Conservation (phyloP, 768 basidiomycete genomes). For the Fistulinella prunicolor region DNA sequence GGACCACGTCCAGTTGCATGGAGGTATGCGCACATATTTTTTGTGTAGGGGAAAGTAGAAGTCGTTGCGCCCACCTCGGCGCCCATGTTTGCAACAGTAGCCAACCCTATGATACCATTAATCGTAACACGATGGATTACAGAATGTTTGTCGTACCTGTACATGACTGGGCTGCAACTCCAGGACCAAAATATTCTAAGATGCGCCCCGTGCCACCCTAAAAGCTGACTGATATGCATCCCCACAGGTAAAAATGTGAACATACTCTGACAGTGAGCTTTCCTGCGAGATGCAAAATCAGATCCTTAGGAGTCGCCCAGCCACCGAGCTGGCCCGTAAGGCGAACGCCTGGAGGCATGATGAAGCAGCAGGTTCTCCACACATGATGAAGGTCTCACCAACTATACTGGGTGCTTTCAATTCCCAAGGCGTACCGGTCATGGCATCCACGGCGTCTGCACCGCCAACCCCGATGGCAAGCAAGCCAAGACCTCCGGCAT, state of each 20-base stretch:
- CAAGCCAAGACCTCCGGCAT: conserved; percentile 94
- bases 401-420: conserved; percentile 85
- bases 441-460: conserved; percentile 96
- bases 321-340: conserved; percentile 83
- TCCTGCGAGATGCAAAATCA: conserved; percentile 92
- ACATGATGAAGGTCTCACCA: conserved; percentile 43
- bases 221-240: conserved; percentile 2
- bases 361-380: not conserved
- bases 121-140: not conserved
- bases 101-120: conserved; percentile 53
- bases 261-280: conserved; percentile 88
- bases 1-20: conserved; percentile 84
- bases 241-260: conserved; percentile 6
- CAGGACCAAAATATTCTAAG: conserved; percentile 95
- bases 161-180: conserved; percentile 85
- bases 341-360: conserved; percentile 61
- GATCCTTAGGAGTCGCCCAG: conserved; percentile 95
- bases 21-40: conserved; percentile 86
- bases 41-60: conserved; percentile 94
- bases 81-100: conserved; percentile 98
- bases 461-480: conserved; percentile 99
- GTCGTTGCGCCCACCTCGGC: conserved; percentile 99
- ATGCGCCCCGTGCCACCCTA: conserved; percentile 96
- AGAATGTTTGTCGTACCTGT: conserved; percentile 54
- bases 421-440: conserved; percentile 99